A percentile compares a stretch with the other conserved stretches of the same genome.
phyloP scores from a whole-genome alignment of 805 yeast species.

The Wickerhamomyces mucosus region DNA sequence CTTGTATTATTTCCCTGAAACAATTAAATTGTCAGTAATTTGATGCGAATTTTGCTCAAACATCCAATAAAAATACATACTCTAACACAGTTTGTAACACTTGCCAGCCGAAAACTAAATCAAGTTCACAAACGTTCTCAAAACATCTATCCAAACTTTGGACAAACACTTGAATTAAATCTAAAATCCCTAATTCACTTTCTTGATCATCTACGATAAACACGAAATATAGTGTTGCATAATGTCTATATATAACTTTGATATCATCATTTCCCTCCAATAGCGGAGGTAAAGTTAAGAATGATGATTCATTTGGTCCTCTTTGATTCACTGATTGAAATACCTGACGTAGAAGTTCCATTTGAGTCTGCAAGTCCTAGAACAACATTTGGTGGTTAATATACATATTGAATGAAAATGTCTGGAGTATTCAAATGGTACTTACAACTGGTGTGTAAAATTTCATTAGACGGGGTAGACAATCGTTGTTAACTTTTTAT shows the following conservation, averaged over 20 bases:
- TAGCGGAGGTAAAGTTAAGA: slow-evolving; percentile 81
- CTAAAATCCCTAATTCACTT: slow-evolving; percentile 86
- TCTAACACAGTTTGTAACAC: slow-evolving; percentile 83
- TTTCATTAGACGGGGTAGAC: slow-evolving; percentile 80
- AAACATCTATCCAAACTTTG: slow-evolving; percentile 91
- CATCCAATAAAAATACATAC: slow-evolving; percentile 6
- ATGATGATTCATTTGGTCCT: slow-evolving; percentile 72
- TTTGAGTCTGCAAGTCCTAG: slow-evolving; percentile 69
- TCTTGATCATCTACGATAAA: slow-evolving; percentile 95
- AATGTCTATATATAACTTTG: slow-evolving; percentile 86
- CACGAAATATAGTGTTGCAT: slow-evolving; percentile 93
- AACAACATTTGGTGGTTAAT: too few relatives aligned
- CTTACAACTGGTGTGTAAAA: slow-evolving; percentile 76
- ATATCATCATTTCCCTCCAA: slow-evolving; percentile 57
- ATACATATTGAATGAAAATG: neutral
- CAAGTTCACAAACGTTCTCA: slow-evolving; percentile 89
- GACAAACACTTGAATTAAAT: slow-evolving; percentile 92
- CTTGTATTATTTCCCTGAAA: slow-evolving; percentile 78
- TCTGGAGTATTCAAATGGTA: neutral
- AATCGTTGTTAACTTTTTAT: slow-evolving; percentile 69
- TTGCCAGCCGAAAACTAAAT: slow-evolving; percentile 98
- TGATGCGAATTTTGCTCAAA: neutral
- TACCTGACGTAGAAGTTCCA: slow-evolving; percentile 70
- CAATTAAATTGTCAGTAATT: slow-evolving; percentile 9
- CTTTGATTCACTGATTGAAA: slow-evolving; percentile 66